Conservation (phyloP, 1,139 yeast species). For the Meyerozyma carpophila region DNA sequence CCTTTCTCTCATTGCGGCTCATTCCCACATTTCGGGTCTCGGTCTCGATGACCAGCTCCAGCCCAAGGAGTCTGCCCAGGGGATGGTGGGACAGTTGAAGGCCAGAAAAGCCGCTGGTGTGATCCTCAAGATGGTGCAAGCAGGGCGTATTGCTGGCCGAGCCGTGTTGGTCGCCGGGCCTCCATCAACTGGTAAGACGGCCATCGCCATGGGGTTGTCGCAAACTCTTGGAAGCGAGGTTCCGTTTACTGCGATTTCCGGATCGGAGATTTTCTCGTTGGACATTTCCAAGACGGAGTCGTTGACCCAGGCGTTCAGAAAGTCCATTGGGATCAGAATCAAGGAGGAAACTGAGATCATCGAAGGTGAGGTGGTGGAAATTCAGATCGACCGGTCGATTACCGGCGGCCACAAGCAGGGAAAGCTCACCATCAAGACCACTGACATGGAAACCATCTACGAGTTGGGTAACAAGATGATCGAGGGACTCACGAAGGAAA, state of each 20-base stretch:
- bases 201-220: constrained; percentile 94
- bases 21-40: constrained; percentile 91
- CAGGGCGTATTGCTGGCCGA: constrained; percentile 93
- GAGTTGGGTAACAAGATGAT: constrained; percentile 97
- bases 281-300: constrained; percentile 95
- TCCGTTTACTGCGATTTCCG: constrained; percentile 94
- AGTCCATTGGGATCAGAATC: constrained; percentile 90
- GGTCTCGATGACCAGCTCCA: constrained; percentile 89
- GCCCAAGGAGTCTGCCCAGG: constrained; percentile 77
- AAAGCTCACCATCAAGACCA: constrained; percentile 91
- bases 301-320: constrained; percentile 91
- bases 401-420: constrained; percentile 99
- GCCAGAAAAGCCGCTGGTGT: constrained; percentile 97
- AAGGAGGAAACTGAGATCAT: constrained; percentile 96
- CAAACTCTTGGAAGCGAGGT: constrained; percentile 87
- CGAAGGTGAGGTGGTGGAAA: constrained; percentile 98
- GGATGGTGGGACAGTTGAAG: constrained; percentile 95
- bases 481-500: constrained; percentile 91
- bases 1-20: constrained; percentile 84
- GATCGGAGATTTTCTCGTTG: constrained; percentile 86
- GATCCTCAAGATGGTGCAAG: constrained; percentile 85
- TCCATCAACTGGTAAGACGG: constrained; percentile 98
- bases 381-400: constrained; percentile 92
- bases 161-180: constrained; percentile 97
- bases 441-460: constrained; percentile 98